Conservation (phyloP, 169 alveolate genomes). For the Cryptosporidium felis region DNA sequence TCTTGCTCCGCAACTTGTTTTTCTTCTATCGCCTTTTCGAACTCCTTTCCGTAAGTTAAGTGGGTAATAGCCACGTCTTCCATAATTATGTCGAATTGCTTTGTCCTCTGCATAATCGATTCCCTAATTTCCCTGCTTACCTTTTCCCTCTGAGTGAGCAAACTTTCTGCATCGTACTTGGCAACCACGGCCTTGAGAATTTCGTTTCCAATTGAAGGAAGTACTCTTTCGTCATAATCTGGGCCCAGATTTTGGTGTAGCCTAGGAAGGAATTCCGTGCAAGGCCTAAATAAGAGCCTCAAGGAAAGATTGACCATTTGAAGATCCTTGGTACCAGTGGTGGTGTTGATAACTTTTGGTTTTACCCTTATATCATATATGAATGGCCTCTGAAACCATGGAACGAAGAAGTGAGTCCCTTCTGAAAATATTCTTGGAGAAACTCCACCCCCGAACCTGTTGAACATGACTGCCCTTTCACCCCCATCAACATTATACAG, state of each 20-base stretch:
- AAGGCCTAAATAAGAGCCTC: conserved; percentile 92
- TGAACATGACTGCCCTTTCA: conserved; percentile 92
- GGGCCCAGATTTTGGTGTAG: conserved; percentile 93
- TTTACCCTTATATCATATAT: conserved; percentile 89
- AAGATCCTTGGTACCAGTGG: conserved; percentile 93
- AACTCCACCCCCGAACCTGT: conserved; percentile 92
- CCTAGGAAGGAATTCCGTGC: conserved; percentile 87
- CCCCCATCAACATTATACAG: conserved; percentile 94
- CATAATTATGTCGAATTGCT: conserved; percentile 91
- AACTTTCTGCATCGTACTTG: conserved; percentile 93
- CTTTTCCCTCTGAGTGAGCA: conserved; percentile 95
- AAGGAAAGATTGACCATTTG: conserved; percentile 93
- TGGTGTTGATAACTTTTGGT: conserved; percentile 91
- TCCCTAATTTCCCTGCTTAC: conserved; percentile 91
- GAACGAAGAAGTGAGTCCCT: conserved; percentile 92
- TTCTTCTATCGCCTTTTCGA: conserved; percentile 95
- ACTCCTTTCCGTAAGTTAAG: conserved; percentile 95
- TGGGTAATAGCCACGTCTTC: conserved; percentile 98
- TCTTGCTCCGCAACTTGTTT: conserved; percentile 98
- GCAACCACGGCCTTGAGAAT: conserved; percentile 96
- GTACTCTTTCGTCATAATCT: conserved; percentile 96
- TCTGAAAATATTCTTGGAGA: conserved; percentile 87
- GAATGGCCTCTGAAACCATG: conserved; percentile 90
- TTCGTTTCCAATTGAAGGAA: conserved; percentile 97
- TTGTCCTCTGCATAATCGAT: conserved; percentile 91